phyloP scores from a whole-genome alignment of 495 filamentous ascomycete species.

The Tuber umbilicatum region DNA sequence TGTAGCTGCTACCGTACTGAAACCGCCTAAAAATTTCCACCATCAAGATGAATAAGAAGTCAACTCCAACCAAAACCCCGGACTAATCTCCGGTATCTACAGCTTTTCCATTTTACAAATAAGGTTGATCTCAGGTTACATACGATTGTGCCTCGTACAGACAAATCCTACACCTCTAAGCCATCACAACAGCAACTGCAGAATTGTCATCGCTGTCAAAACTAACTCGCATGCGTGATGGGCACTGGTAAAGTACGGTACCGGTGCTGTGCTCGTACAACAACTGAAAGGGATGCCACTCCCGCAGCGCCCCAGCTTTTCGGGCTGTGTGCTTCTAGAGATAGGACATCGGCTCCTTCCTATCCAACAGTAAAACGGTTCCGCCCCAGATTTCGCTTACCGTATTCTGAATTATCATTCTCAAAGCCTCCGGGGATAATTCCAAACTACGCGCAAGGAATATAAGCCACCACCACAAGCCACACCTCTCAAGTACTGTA shows the following conservation, averaged over 20 bases:
- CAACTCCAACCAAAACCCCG: background rate
- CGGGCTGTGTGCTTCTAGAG: background rate
- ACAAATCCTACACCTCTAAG: background rate
- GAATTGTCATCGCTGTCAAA: background rate
- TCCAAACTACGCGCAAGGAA: background rate
- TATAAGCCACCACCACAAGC: background rate
- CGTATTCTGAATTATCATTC: background rate
- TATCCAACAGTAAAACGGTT: too few species aligned
- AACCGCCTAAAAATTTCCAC: background rate
- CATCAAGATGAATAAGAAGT: background rate
- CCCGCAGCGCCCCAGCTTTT: background rate
- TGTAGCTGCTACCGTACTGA: background rate
- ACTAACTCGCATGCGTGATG: background rate
- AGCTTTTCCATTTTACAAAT: background rate
- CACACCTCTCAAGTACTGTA: background rate
- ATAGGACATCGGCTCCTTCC: background rate
- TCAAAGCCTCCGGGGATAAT: background rate
- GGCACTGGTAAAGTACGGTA: background rate
- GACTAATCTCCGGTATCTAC: background rate
- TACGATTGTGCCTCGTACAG: background rate
- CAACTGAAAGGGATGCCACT: background rate
- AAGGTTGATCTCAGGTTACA: background rate
- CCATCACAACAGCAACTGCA: background rate
- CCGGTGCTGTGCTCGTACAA: background rate
- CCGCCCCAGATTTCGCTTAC: background rate